These are phyloP conservation scores for Globisporangium megalacanthum DNA, from an alignment of 352 stramenopile genomes.

Conservation along the genomic window DNA sequence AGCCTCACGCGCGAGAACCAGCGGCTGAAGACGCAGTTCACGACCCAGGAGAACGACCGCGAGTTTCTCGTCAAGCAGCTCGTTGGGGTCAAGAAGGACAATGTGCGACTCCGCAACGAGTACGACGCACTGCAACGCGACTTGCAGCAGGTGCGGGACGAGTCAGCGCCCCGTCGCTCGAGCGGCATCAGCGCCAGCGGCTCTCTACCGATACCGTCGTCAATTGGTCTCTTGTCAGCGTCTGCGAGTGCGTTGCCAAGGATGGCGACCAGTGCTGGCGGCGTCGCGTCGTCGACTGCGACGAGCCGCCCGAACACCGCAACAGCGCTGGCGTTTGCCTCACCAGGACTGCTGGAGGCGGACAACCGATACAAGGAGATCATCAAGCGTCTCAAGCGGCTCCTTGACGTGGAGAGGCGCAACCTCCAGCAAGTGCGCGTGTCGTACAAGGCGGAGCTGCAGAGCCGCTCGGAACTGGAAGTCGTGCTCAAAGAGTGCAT, in stretches of 20 bases:
- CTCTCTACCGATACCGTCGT: not conserved
- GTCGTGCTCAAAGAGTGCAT: conserved; percentile 75
- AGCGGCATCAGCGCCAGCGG: not conserved
- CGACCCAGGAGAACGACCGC: conserved; percentile 91
- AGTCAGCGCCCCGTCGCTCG: conserved; percentile 14
- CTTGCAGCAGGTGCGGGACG: conserved; percentile 41
- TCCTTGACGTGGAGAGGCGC: conserved; percentile 79
- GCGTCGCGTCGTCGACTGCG: conserved; percentile 3
- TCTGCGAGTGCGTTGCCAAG: conserved; percentile 40
- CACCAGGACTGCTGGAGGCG: conserved; percentile 20
- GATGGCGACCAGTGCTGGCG: conserved; percentile 7
- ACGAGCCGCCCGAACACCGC: conserved; percentile 22
- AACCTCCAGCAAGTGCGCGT: conserved; percentile 79
- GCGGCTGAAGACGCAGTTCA: conserved; percentile 87
- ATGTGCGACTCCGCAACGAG: conserved; percentile 66
- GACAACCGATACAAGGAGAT: conserved; percentile 91
- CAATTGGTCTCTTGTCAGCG: conserved; percentile 11
- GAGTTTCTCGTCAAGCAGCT: conserved; percentile 92
- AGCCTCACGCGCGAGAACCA: conserved; percentile 86
- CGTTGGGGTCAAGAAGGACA: conserved; percentile 90
- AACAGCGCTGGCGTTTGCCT: conserved; percentile 2
- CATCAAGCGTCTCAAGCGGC: conserved; percentile 87
- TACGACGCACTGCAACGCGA: conserved; percentile 48
- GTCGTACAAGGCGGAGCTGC: conserved; percentile 63
- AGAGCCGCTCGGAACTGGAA: conserved; percentile 79